Percentiles rank a stretch among this genome's conserved stretches.
Conservation (phyloP, 2,329 filamentous ascomycete genomes). For the Aspergillus sergii region DNA sequence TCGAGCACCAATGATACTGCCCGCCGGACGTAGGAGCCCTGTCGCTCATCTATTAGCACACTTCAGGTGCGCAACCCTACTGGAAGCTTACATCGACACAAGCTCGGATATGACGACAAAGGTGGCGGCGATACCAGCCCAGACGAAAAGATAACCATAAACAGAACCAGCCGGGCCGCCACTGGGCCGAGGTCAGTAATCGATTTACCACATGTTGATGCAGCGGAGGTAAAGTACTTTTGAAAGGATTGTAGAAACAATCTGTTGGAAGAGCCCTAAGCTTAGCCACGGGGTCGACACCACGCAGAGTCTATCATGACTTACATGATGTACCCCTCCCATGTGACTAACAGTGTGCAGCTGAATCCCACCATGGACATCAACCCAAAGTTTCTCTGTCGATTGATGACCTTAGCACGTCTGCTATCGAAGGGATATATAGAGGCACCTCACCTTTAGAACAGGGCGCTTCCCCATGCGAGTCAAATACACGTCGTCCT, state of each 20-base stretch:
- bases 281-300: not conserved
- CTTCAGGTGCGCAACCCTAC: not conserved
- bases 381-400: conserved; percentile 44
- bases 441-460: conserved; percentile 37
- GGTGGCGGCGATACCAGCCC: conserved; percentile 30
- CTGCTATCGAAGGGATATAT: rapidly evolving
- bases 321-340: conserved; percentile 43
- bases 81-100: conserved; percentile 33
- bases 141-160: conserved; percentile 38
- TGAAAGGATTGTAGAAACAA: conserved; percentile 23
- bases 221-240: conserved; percentile 17
- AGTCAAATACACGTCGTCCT: conserved; percentile 50
- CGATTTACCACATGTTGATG: not conserved
- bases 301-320: not conserved
- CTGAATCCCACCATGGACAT: conserved; percentile 46
- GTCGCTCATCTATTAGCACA: not conserved
- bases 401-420: not conserved
- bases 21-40: conserved; percentile 40
- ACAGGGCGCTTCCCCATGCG: conserved; percentile 57
- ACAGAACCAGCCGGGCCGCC: conserved; percentile 37
- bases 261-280: conserved; percentile 5
- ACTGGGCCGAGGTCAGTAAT: conserved; percentile 14
- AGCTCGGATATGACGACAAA: conserved; percentile 35
- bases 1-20: conserved; percentile 46
- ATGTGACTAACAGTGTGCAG: conserved; percentile 43